Evolutionary conservation across 129 eudicot species (phyloP).

Genomic region (Centrapalus pauciflorus): DNA sequence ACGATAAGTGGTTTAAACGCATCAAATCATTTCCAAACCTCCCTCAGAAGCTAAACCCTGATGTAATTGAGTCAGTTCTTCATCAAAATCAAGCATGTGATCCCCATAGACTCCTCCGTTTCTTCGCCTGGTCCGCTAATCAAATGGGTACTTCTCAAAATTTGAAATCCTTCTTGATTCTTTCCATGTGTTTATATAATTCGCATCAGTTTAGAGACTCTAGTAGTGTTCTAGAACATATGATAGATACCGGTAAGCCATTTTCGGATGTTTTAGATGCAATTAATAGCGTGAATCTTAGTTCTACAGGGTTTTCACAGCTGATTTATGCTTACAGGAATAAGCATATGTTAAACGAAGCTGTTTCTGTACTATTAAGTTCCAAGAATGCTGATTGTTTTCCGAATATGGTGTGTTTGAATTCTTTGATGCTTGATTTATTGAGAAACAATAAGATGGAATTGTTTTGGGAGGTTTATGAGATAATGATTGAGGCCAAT

Average conservation of each 20-base stretch:
- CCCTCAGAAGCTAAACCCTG: conserved; percentile 38
- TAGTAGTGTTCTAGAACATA: conserved; percentile 12
- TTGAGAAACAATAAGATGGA: conserved; percentile 28
- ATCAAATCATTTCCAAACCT: conserved; percentile 40
- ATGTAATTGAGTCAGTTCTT: conserved; percentile 56
- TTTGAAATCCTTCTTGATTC: conserved; percentile 24
- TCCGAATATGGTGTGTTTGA: conserved; percentile 25
- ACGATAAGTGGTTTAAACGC: conserved; percentile 36
- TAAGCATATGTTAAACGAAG: conserved; percentile 22
- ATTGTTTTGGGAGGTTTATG: conserved; percentile 37
- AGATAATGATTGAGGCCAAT: conserved; percentile 15
- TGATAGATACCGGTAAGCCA: conserved; percentile 22
- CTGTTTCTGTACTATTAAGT: conserved; percentile 15
- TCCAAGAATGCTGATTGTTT: neutral
- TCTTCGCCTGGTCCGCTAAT: conserved; percentile 56
- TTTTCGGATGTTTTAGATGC: conserved; percentile 8
- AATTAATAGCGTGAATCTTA: conserved; percentile 3
- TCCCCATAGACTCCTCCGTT: conserved; percentile 44
- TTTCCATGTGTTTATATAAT: conserved; percentile 19
- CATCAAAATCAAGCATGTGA: conserved; percentile 28
- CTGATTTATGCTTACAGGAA: conserved; percentile 32
- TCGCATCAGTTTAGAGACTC: conserved; percentile 11
- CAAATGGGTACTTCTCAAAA: conserved; percentile 53
- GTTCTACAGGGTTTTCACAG: conserved; percentile 20
- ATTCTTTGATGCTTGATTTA: conserved; percentile 30